Percentiles rank a stretch among this genome's conserved stretches.
These are phyloP conservation scores for Metschnikowia picachoensis DNA, from an alignment of 805 yeast species.

Conservation along the genomic window DNA sequence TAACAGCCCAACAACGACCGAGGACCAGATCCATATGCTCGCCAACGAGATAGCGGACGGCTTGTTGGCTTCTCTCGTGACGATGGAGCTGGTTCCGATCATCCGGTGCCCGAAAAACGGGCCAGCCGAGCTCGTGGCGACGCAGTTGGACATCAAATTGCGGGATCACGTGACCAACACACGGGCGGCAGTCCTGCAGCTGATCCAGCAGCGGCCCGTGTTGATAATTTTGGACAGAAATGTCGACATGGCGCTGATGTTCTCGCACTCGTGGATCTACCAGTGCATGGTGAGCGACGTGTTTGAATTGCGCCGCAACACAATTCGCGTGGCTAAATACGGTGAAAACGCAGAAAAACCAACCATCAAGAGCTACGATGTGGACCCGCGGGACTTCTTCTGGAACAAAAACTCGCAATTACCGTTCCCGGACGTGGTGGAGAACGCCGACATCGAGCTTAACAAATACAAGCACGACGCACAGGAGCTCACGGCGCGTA, in stretches of 20 bases:
- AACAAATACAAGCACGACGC: slow-evolving; percentile 83
- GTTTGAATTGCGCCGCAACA: slow-evolving; percentile 74
- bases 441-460: slow-evolving; percentile 83
- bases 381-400: slow-evolving; percentile 91
- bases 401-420: slow-evolving; percentile 81
- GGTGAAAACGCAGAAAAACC: slow-evolving; percentile 26
- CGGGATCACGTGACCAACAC: slow-evolving; percentile 83
- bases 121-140: slow-evolving; percentile 92
- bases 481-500: slow-evolving; percentile 72
- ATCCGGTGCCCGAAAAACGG: slow-evolving; percentile 90
- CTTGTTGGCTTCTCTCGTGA: slow-evolving; percentile 71
- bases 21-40: slow-evolving; percentile 62
- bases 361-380: slow-evolving; percentile 62
- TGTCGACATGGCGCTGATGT: slow-evolving; percentile 88
- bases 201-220: slow-evolving; percentile 59
- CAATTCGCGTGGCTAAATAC: slow-evolving; percentile 57
- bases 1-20: slow-evolving; percentile 68
- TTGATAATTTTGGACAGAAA: slow-evolving; percentile 82
- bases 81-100: slow-evolving; percentile 78
- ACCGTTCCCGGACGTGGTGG: slow-evolving; percentile 99
- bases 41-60: slow-evolving; percentile 78
- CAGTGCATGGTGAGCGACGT: slow-evolving; percentile 95
- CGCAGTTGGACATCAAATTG: slow-evolving; percentile 74
- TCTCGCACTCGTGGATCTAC: slow-evolving; percentile 96
- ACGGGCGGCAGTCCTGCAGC: slow-evolving; percentile 25